Percentiles rank a stretch among this genome's conserved stretches.
Conservation (phyloP, 352 stramenopile genomes). For the Pythium aquatile region DNA sequence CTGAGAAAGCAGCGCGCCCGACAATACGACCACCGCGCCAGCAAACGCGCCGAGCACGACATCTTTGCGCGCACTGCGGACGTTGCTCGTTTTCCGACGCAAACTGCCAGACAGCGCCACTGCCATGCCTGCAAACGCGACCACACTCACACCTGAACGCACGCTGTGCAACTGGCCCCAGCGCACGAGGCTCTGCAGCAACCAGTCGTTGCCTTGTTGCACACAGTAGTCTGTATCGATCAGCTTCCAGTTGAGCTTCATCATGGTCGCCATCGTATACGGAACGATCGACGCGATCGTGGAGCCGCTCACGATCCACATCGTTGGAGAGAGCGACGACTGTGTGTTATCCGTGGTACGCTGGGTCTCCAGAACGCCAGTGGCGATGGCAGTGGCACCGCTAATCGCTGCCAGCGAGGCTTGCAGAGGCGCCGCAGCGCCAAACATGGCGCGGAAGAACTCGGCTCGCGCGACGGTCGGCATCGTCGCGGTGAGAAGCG, state of each 20-base stretch:
- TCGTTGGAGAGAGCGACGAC: background rate
- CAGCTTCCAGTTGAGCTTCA: conserved; percentile 25
- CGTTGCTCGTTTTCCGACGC: too few relatives aligned
- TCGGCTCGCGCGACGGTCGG: conserved; percentile 18
- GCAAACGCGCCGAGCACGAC: too few relatives aligned
- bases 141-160: conserved; percentile 17
- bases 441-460: conserved; percentile 37
- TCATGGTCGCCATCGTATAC: conserved; percentile 26
- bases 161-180: conserved; percentile 23
- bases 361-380: conserved; percentile 17
- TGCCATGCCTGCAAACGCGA: conserved; percentile 23
- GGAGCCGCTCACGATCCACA: conserved; percentile 15
- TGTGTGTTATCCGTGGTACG: background rate
- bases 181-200: background rate
- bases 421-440: conserved; percentile 23
- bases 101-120: conserved; percentile 7
- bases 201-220: conserved; percentile 6
- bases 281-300: conserved; percentile 22
- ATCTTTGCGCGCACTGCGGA: too few relatives aligned
- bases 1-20: too few relatives aligned
- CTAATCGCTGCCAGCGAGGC: conserved; percentile 22
- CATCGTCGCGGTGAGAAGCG: conserved; percentile 1
- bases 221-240: background rate
- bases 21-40: too few relatives aligned
- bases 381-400: conserved; percentile 24